These are phyloP conservation scores for Serpula lacrymans DNA, from an alignment of 768 basidiomycete species.

Conservation along the genomic window DNA sequence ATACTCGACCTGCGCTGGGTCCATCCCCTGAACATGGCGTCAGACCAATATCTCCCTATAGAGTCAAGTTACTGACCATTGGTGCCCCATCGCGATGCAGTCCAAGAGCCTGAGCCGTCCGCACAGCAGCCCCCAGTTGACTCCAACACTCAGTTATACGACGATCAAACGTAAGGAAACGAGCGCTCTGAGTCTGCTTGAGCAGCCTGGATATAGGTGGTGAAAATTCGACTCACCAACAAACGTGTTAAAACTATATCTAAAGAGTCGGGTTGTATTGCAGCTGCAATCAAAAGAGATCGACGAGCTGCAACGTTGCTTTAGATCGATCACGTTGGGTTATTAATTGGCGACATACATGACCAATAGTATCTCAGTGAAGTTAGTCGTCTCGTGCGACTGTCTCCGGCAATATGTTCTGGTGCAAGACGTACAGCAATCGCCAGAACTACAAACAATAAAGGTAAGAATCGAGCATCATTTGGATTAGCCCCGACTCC, in stretches of 20 bases:
- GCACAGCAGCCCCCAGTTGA: constrained; percentile 87
- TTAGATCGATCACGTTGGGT: no score
- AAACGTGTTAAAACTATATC: constrained; percentile 93
- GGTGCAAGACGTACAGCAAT: constrained; percentile 84
- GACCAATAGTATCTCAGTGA: constrained; percentile 95
- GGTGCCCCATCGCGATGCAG: constrained; percentile 85
- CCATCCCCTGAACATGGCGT: constrained; percentile 52
- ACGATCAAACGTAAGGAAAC: constrained; percentile 68
- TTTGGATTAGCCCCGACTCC: constrained; percentile 63
- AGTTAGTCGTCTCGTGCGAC: constrained; percentile 68
- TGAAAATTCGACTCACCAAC: constrained; percentile 44
- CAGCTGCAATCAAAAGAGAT: constrained; percentile 86
- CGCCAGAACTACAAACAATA: constrained; percentile 92
- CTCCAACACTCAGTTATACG: constrained; percentile 96
- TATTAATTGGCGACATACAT: constrained; percentile 52
- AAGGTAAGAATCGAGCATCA: constrained; percentile 81
- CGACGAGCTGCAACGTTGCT: constrained; percentile 59
- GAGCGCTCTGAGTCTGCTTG: constrained; percentile 51
- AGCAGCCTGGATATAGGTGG: constrained; percentile 2
- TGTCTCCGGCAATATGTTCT: constrained; percentile 79
- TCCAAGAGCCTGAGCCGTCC: constrained; percentile 92
- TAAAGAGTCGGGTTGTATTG: constrained; percentile 88
- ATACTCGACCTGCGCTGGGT: constrained; percentile 78
- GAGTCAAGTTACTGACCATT: constrained; percentile 50
- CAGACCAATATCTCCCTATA: constrained; percentile 1